Evolutionary conservation across 352 stramenopile species (phyloP).

Genomic region (Phytopythium mirpurense): DNA sequence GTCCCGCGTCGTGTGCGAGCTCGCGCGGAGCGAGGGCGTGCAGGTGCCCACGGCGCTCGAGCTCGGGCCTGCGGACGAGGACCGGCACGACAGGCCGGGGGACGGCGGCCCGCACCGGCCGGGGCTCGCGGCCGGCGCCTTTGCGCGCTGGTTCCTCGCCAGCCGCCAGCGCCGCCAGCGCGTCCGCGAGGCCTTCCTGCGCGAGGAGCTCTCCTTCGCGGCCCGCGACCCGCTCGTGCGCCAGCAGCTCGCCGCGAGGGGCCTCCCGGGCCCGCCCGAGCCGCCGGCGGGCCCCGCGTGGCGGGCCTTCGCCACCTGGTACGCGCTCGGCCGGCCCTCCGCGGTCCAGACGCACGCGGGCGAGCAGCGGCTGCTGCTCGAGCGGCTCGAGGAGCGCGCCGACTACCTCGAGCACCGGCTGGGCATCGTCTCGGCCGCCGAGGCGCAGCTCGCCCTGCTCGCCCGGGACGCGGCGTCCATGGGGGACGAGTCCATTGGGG

Average conservation of each 20-base stretch:
- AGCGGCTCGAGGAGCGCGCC: conserved; percentile 28
- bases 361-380: conserved; percentile 13
- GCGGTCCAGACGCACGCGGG: background rate
- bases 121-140: conserved; percentile 37
- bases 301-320: conserved; percentile 52
- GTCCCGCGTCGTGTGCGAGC: conserved; percentile 36
- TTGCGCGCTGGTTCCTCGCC: conserved; percentile 54
- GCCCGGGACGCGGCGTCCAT: conserved; percentile 19
- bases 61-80: conserved; percentile 29
- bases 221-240: conserved; percentile 34
- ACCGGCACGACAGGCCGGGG: too few species aligned
- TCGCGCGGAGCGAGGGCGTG: conserved; percentile 30
- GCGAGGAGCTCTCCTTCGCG: conserved; percentile 53
- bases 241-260: conserved; percentile 20
- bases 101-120: too few species aligned
- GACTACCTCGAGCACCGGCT: conserved; percentile 33
- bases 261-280: conserved; percentile 26
- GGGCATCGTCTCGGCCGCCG: conserved; percentile 16
- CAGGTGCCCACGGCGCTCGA: conserved; percentile 34
- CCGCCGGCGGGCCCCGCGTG: conserved; percentile 20
- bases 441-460: conserved; percentile 26
- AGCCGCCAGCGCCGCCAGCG: conserved; percentile 32
- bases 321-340: conserved; percentile 24
- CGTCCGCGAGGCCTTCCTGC: conserved; percentile 48
- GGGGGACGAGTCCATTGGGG: too few species aligned